Conservation (phyloP, 176 grass and related monocot species). For the Hordeum marinum region DNA sequence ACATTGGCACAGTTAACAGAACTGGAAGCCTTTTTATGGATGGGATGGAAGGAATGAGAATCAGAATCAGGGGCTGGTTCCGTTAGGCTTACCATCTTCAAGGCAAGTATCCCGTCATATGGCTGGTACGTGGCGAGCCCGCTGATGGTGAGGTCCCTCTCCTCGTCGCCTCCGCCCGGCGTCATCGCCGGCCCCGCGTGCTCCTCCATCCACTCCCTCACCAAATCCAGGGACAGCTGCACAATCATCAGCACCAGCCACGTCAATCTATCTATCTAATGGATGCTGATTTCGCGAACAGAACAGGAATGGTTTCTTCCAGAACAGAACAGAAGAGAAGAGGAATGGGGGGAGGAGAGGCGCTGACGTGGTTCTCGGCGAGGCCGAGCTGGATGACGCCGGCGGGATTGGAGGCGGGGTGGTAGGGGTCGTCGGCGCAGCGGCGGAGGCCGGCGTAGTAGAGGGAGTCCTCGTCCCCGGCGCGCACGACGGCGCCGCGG, state of each 20-base stretch:
- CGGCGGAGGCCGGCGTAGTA: constrained; percentile 77
- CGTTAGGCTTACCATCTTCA: constrained; percentile 77
- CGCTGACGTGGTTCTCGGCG: constrained; percentile 68
- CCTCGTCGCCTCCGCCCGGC: constrained; percentile 22
- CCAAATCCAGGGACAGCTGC: constrained; percentile 93
- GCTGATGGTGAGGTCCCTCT: constrained; percentile 54
- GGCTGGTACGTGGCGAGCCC: constrained; percentile 84
- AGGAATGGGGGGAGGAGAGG: background rate
- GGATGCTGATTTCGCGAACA: background rate
- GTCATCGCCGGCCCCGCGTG: constrained; percentile 42
- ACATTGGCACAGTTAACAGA: background rate
- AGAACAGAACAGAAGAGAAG: background rate
- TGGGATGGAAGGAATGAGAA: background rate
- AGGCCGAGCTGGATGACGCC: constrained; percentile 90
- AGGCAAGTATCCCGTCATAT: constrained; percentile 67
- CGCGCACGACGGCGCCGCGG: constrained; percentile 39
- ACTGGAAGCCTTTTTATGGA: background rate
- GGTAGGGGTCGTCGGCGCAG: constrained; percentile 52
- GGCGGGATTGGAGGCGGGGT: constrained; percentile 42
- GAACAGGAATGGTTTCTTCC: background rate
- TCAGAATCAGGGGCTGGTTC: background rate
- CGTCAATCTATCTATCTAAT: background rate
- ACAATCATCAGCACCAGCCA: background rate
- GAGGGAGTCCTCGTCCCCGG: constrained; percentile 56
- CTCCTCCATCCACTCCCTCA: constrained; percentile 65